Evolutionary conservation across 495 filamentous ascomycete species (phyloP).

Genomic region (Penicillium goetzii): DNA sequence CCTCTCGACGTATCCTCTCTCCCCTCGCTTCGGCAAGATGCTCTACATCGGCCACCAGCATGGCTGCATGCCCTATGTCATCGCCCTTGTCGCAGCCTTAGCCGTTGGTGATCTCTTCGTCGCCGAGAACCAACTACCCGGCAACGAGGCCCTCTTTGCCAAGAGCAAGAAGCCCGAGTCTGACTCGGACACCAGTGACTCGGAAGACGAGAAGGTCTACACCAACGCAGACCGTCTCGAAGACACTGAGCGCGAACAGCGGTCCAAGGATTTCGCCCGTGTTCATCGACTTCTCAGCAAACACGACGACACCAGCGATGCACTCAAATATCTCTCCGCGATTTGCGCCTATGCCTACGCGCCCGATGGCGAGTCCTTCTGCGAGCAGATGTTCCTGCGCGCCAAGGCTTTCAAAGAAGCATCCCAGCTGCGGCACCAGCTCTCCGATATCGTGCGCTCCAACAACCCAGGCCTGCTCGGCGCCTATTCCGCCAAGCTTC

Average conservation of each 20-base stretch:
- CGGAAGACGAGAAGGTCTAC: slow-evolving; percentile 47
- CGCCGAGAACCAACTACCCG: slow-evolving; percentile 75
- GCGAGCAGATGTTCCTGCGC: slow-evolving; percentile 78
- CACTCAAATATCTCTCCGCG: slow-evolving; percentile 86
- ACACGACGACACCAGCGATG: slow-evolving; percentile 82
- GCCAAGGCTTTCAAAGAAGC: slow-evolving; percentile 86
- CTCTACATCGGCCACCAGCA: slow-evolving; percentile 84
- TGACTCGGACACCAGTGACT: slow-evolving; percentile 29
- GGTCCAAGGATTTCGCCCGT: slow-evolving; percentile 69
- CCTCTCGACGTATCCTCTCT: slow-evolving; percentile 86
- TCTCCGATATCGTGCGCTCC: slow-evolving; percentile 75
- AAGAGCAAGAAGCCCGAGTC: slow-evolving; percentile 39
- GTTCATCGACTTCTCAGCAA: slow-evolving; percentile 78
- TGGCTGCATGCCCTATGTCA: slow-evolving; percentile 80
- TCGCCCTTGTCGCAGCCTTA: slow-evolving; percentile 85
- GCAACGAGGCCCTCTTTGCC: slow-evolving; percentile 35
- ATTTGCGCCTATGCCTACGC: slow-evolving; percentile 83
- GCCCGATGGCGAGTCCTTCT: slow-evolving; percentile 70
- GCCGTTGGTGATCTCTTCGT: slow-evolving; percentile 89
- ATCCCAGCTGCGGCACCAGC: slow-evolving; percentile 77
- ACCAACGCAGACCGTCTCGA: slow-evolving; percentile 69
- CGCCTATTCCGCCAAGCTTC: slow-evolving; percentile 61
- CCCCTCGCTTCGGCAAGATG: slow-evolving; percentile 89
- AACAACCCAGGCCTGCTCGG: slow-evolving; percentile 71
- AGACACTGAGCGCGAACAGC: slow-evolving; percentile 66